phyloP scores from a whole-genome alignment of 306 rosid species.

The Citrullus amarus region DNA sequence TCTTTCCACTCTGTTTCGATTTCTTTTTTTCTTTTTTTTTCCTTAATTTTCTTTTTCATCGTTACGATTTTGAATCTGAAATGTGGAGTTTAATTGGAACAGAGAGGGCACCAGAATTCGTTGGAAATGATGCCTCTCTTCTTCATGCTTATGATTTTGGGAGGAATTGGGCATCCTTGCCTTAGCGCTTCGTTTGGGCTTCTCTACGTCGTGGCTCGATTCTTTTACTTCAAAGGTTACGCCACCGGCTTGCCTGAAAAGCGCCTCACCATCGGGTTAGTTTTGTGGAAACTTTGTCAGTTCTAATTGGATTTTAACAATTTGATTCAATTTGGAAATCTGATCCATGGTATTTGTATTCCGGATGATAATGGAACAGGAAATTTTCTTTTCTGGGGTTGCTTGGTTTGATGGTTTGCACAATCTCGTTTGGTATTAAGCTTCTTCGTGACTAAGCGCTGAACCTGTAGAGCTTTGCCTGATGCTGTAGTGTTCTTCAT shows the following conservation, averaged over 20 bases:
- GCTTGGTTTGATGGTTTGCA: conserved; percentile 39
- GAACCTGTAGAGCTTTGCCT: background rate
- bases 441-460: conserved; percentile 23
- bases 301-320: background rate
- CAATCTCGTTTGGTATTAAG: conserved; percentile 43
- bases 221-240: conserved; percentile 71
- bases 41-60: background rate
- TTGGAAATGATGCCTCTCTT: conserved; percentile 53
- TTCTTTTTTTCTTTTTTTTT: background rate
- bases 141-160: conserved; percentile 43
- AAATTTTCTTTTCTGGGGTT: conserved; percentile 29
- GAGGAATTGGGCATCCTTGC: conserved; percentile 61
- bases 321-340: background rate
- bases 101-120: conserved; percentile 87
- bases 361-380: conserved; percentile 24
- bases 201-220: conserved; percentile 37
- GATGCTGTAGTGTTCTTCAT: background rate
- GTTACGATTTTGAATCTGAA: background rate
- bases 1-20: background rate
- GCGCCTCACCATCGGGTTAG: conserved; percentile 57
- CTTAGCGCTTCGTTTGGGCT: conserved; percentile 29
- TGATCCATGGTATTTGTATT: background rate
- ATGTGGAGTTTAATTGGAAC: conserved; percentile 2
- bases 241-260: conserved; percentile 63
- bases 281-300: background rate